phyloP scores from a whole-genome alignment of 2,329 filamentous ascomycete genomes.

The Cytospora schulzeri region DNA sequence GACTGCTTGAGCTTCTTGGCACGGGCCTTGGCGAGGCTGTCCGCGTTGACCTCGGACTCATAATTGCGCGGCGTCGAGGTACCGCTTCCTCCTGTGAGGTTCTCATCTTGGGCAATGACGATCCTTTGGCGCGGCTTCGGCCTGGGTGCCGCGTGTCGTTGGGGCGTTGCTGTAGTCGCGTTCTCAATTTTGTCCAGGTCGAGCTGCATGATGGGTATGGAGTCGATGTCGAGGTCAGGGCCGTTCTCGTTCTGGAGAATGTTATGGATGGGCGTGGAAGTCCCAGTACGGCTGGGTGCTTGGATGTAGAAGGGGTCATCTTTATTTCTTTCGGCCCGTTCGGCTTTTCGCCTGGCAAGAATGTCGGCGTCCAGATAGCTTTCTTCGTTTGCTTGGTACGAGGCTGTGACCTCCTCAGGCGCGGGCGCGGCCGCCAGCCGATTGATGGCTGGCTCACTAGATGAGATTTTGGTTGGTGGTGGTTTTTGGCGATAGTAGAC shows the following conservation, averaged over 20 bases:
- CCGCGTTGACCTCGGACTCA: conserved; percentile 57
- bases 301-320: conserved; percentile 96
- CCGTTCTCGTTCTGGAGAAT: conserved; percentile 74
- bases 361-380: conserved; percentile 73
- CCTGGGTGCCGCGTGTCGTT: conserved; percentile 32
- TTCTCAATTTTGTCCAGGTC: conserved; percentile 62
- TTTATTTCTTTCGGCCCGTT: conserved; percentile 78
- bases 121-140: conserved; percentile 60
- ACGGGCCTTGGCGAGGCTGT: conserved; percentile 51
- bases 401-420: conserved; percentile 49
- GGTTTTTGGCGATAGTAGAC: conserved; percentile 64
- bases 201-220: conserved; percentile 94
- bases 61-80: conserved; percentile 53
- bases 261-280: conserved; percentile 76
- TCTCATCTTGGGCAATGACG: conserved; percentile 74
- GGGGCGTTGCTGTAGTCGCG: conserved; percentile 33
- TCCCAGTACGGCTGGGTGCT: conserved; percentile 43
- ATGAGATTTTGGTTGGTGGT: conserved; percentile 53
- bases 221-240: conserved; percentile 83
- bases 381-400: conserved; percentile 65
- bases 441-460: conserved; percentile 57
- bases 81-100: conserved; percentile 55
- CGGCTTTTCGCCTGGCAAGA: conserved; percentile 71
- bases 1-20: conserved; percentile 58
- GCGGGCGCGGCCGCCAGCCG: conserved; percentile 44